phyloP scores from a whole-genome alignment of 1,284 basidiomycete species.

The Ceratobasidium papillatum region DNA sequence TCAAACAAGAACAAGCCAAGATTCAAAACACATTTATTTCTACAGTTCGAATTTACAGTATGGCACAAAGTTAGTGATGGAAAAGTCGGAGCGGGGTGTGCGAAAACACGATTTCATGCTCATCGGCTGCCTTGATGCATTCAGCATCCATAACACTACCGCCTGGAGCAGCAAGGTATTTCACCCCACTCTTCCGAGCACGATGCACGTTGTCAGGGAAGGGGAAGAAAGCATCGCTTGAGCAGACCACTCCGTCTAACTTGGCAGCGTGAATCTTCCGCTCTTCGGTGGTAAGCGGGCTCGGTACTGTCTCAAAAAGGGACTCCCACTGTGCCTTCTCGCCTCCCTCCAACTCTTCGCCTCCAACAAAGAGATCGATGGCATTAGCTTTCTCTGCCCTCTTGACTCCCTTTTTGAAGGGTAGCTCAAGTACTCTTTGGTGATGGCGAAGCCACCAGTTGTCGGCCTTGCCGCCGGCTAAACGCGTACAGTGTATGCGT shows the following conservation, averaged over 20 bases:
- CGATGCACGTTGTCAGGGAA: slow-evolving; percentile 99
- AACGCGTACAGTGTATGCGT: slow-evolving; percentile 98
- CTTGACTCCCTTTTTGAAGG: slow-evolving; percentile 98
- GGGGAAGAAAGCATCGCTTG: slow-evolving; percentile 99
- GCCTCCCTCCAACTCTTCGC: slow-evolving; percentile 84
- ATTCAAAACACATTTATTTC: neutral
- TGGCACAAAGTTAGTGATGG: slow-evolving; percentile 69
- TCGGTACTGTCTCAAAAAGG: slow-evolving; percentile 81
- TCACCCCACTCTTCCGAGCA: slow-evolving; percentile 89
- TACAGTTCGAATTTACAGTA: neutral
- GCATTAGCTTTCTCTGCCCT: slow-evolving; percentile 98
- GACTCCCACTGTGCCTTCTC: slow-evolving; percentile 94
- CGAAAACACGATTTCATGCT: slow-evolving; percentile 87
- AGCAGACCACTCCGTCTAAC: slow-evolving; percentile 88
- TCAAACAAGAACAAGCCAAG: slow-evolving; percentile 1
- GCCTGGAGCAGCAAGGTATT: slow-evolving; percentile 92
- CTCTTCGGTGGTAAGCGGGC: slow-evolving; percentile 75
- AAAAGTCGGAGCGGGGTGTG: slow-evolving; percentile 84
- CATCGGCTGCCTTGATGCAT: slow-evolving; percentile 93
- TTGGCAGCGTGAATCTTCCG: slow-evolving; percentile 74
- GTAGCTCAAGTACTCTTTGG: slow-evolving; percentile 86
- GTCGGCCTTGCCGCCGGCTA: slow-evolving; percentile 98
- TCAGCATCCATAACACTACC: slow-evolving; percentile 98
- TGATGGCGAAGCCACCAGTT: slow-evolving; percentile 99
- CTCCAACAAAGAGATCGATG: slow-evolving; percentile 95